Conservation (phyloP, 116 monocot genomes). For the Dioscorea cayenensis region DNA sequence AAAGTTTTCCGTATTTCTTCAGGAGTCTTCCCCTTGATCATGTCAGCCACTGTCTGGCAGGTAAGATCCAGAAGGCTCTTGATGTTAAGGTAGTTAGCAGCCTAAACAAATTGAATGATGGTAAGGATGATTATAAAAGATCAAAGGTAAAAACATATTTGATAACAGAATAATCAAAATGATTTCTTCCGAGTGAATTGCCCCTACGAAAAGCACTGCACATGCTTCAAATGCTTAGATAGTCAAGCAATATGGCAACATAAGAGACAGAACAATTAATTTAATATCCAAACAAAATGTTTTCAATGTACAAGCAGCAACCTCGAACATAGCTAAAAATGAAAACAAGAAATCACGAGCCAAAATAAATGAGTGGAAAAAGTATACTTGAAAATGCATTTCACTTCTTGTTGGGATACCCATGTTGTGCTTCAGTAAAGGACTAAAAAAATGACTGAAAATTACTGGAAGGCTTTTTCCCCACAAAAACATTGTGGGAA, state of each 20-base stretch:
- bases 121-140: too few species aligned
- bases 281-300: neutral
- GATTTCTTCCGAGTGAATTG: too few species aligned
- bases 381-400: too few species aligned
- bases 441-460: too few species aligned
- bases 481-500: too few species aligned
- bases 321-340: neutral
- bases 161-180: neutral
- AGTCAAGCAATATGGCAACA: neutral
- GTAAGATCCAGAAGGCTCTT: neutral
- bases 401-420: too few species aligned
- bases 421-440: too few species aligned
- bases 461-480: too few species aligned
- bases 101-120: neutral
- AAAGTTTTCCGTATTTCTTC: neutral
- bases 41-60: slow-evolving; percentile 5
- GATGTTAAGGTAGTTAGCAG: neutral
- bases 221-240: neutral
- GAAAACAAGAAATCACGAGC: neutral
- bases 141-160: too few species aligned
- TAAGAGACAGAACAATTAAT: neutral
- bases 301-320: neutral
- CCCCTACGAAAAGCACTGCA: too few species aligned
- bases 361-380: too few species aligned
- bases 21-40: slow-evolving; percentile 3